phyloP scores from a whole-genome alignment of 805 yeast genomes.

The Maudiozyma serrabonitensis region DNA sequence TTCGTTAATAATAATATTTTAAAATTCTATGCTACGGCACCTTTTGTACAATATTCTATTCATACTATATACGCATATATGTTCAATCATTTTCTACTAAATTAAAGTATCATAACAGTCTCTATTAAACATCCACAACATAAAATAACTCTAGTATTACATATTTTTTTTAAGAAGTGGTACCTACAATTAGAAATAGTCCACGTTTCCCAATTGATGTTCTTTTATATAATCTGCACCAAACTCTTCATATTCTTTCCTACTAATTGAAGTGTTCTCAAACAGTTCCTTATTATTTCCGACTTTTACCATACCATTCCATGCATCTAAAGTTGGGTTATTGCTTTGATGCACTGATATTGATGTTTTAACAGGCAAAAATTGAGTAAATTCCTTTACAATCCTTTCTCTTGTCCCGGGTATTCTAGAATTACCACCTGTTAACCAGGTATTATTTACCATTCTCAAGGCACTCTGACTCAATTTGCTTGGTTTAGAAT shows the following conservation, averaged over 20 bases:
- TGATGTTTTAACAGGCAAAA: conserved; percentile 60
- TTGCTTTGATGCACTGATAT: conserved; percentile 52
- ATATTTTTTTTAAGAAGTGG: too few relatives aligned
- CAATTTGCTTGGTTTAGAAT: conserved; percentile 43
- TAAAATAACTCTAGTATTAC: neutral
- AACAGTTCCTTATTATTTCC: conserved; percentile 39
- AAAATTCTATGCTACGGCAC: neutral
- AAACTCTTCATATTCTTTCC: conserved; percentile 71
- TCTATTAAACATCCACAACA: neutral
- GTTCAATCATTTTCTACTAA: neutral
- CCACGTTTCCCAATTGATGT: conserved; percentile 62
- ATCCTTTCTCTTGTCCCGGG: conserved; percentile 61
- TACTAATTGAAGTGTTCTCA: conserved; percentile 44
- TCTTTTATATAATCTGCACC: conserved; percentile 87
- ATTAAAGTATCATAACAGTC: neutral
- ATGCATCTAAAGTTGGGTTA: conserved; percentile 71
- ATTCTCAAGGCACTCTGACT: conserved; percentile 16
- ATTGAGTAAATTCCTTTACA: conserved; percentile 53
- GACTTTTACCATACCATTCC: conserved; percentile 93
- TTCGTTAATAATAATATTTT: neutral
- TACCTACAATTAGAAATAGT: conserved; percentile 10
- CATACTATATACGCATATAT: neutral
- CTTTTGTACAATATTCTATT: neutral
- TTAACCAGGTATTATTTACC: conserved; percentile 57
- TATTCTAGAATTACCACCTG: conserved; percentile 75